phyloP scores from a whole-genome alignment of 2,329 filamentous ascomycete genomes.

The Pyricularia sp. region DNA sequence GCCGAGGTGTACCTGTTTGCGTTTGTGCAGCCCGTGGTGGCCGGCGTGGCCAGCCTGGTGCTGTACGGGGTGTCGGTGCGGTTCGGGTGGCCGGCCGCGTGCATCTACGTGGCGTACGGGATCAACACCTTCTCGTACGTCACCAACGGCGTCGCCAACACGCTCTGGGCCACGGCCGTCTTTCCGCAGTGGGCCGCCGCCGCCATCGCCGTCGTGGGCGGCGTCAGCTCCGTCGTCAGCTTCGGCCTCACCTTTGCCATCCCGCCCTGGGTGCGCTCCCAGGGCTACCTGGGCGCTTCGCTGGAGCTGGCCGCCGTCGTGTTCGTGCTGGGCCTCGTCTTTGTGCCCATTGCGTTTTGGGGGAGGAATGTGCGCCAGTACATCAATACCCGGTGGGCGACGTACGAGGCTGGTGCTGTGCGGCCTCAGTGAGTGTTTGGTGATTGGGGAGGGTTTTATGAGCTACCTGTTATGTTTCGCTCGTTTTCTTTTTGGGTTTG shows the following conservation, averaged over 20 bases:
- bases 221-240: constrained; percentile 11
- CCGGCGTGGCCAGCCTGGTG: constrained; percentile 12
- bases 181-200: constrained; percentile 18
- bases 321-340: constrained; percentile 13
- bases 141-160: constrained; percentile 12
- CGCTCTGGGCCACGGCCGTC: constrained; percentile 17
- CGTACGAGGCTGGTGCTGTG: constrained; percentile 14
- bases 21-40: constrained; percentile 13
- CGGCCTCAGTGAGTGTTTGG: constrained; percentile 12
- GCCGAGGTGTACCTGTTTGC: constrained; percentile 17
- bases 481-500: neutral
- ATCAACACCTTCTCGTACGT: constrained; percentile 15
- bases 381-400: constrained; percentile 14
- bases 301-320: constrained; percentile 10
- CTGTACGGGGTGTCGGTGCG: constrained; percentile 12
- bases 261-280: constrained; percentile 8
- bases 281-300: constrained; percentile 8
- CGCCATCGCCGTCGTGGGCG: constrained; percentile 12
- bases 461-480: neutral
- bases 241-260: constrained; percentile 11
- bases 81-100: constrained; percentile 6
- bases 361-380: constrained; percentile 16
- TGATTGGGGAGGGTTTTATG: neutral
- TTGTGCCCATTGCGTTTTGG: constrained; percentile 17
- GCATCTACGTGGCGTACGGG: constrained; percentile 11